Conservation (phyloP, 179 eudicot genomes). For the Vitellaria paradoxa region DNA sequence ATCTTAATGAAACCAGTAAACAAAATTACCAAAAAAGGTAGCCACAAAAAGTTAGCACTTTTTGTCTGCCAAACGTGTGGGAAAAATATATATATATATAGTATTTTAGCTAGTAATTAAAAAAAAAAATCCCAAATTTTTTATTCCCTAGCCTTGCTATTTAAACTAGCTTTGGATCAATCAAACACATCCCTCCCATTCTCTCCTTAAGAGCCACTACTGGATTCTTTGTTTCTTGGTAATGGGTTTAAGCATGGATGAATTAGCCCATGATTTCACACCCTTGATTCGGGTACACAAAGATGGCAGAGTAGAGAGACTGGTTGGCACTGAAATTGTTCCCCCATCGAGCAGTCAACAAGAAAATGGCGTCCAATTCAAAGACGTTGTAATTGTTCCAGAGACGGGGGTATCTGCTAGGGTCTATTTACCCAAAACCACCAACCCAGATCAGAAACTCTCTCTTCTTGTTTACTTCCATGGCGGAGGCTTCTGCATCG, state of each 20-base stretch:
- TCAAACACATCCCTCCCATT: too few species aligned
- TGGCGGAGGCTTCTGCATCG: constrained; percentile 5
- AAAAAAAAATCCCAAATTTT: too few species aligned
- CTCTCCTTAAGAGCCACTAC: too few species aligned
- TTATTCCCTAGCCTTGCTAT: too few species aligned
- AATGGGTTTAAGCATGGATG: not conserved
- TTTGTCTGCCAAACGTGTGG: too few species aligned
- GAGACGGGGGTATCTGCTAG: not conserved
- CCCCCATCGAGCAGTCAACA: not conserved
- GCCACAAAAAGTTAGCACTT: too few species aligned
- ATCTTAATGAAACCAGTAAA: too few species aligned
- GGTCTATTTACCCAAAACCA: not conserved
- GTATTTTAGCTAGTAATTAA: too few species aligned
- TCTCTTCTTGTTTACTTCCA: not conserved
- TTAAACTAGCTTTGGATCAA: too few species aligned
- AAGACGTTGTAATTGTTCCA: not conserved
- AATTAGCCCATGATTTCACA: not conserved
- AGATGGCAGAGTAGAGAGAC: not conserved
- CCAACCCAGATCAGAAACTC: not conserved
- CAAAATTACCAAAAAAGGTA: too few species aligned
- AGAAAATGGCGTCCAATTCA: not conserved
- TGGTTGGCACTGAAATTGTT: not conserved
- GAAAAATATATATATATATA: too few species aligned
- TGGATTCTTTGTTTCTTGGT: not conserved
- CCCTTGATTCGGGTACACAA: not conserved